A percentile compares a stretch with the other conserved stretches of the same genome.
Conservation (phyloP, 2,329 filamentous ascomycete species). For the Colletotrichum abscissum region DNA sequence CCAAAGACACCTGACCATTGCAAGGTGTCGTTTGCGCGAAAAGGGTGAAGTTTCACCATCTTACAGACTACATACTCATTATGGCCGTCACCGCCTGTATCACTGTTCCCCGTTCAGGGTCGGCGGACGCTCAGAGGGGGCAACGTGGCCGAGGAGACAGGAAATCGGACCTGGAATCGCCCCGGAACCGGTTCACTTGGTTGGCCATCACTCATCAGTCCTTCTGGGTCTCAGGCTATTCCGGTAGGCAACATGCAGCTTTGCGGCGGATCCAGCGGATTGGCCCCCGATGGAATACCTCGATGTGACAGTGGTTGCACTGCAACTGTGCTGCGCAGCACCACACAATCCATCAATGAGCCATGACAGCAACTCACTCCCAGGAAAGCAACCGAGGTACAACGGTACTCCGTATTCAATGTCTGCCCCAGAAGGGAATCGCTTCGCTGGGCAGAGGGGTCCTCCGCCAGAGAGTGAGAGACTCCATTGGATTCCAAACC, state of each 20-base stretch:
- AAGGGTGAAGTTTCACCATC: not conserved
- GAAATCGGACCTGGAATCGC: not conserved
- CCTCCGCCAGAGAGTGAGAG: not conserved
- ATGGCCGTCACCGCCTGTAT: slow-evolving; percentile 9
- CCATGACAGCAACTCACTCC: not conserved
- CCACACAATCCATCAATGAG: not conserved
- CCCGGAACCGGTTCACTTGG: not conserved
- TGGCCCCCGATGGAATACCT: slow-evolving; percentile 17
- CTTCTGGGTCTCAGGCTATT: slow-evolving; percentile 28
- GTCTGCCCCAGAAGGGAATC: not conserved
- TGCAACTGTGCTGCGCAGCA: slow-evolving; percentile 20
- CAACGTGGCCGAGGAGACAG: slow-evolving; percentile 7
- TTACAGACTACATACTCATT: not conserved
- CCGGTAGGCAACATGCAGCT: slow-evolving; percentile 29
- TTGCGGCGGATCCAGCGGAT: slow-evolving; percentile 28
- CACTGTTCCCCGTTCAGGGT: not conserved
- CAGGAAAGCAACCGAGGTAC: slow-evolving; percentile 5
- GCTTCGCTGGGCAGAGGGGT: not conserved
- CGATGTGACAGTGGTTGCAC: slow-evolving; percentile 4
- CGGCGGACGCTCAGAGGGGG: slow-evolving; percentile 3
- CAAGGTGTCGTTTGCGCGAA: not conserved
- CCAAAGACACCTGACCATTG: slow-evolving; percentile 8
- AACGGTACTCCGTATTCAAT: not conserved
- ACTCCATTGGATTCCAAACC: not conserved
- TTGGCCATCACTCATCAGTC: slow-evolving; percentile 12